These are phyloP conservation scores for Penicillium concentricum DNA, from an alignment of 2,329 filamentous ascomycete genomes.

Conservation along the genomic window DNA sequence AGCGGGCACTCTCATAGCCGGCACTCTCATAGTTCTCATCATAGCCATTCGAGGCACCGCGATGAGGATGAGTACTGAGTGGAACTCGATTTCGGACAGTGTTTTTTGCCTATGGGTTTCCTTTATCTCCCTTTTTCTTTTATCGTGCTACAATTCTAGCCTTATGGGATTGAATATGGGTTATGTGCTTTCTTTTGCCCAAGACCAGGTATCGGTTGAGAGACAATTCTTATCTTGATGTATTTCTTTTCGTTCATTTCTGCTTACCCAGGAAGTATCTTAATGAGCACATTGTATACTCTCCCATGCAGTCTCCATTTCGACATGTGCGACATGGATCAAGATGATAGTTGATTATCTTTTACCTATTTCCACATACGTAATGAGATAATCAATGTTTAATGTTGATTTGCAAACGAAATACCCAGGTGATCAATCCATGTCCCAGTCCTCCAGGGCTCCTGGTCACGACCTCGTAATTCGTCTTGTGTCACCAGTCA, in stretches of 20 bases:
- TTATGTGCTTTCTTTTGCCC: not conserved
- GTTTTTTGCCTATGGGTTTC: not conserved
- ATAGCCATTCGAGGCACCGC: slow-evolving; percentile 16
- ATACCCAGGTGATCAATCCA: not conserved
- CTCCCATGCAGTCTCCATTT: not conserved
- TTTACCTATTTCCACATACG: not conserved
- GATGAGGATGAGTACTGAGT: slow-evolving; percentile 2
- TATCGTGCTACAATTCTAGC: not conserved
- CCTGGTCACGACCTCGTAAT: not conserved
- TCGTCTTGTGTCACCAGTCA: not conserved
- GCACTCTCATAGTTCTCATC: slow-evolving; percentile 4
- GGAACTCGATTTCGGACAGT: not conserved
- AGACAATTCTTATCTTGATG: not conserved
- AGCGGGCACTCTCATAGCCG: not conserved
- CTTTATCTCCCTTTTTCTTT: not conserved
- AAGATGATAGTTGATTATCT: not conserved
- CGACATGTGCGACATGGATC: too few relatives aligned
- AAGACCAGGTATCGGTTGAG: not conserved
- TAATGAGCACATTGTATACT: not conserved
- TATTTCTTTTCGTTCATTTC: not conserved
- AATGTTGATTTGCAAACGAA: not conserved
- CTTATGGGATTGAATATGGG: not conserved
- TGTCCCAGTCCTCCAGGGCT: not conserved
- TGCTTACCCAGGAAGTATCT: not conserved
- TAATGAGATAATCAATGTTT: not conserved